Percentiles rank a stretch among this genome's conserved stretches.
Evolutionary conservation across 129 eudicot species (phyloP).

Genomic region (Lonicera japonica): DNA sequence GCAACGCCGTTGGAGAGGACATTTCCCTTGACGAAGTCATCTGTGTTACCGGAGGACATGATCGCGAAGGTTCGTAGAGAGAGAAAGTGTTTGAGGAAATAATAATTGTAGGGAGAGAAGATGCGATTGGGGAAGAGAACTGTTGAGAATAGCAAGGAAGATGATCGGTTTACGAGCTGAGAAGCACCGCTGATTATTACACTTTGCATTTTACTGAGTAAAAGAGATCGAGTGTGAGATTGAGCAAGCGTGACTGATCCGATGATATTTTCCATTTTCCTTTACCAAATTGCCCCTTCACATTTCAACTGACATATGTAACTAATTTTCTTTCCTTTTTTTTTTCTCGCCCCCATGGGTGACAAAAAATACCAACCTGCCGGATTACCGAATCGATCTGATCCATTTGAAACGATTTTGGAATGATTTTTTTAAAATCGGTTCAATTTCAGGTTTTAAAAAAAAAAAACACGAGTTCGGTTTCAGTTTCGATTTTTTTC

Average conservation of each 20-base stretch:
- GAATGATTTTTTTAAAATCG: too few species aligned
- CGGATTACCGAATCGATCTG: too few species aligned
- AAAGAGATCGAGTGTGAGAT: background rate
- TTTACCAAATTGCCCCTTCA: background rate
- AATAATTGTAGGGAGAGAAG: constrained; percentile 11
- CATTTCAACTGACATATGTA: background rate
- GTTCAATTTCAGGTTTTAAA: too few species aligned
- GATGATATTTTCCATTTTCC: background rate
- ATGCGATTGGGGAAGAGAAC: constrained; percentile 4
- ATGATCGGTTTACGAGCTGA: constrained; percentile 17
- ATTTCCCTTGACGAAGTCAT: constrained; percentile 64
- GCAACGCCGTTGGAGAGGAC: constrained; percentile 86
- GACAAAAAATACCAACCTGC: too few species aligned
- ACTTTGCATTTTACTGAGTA: constrained; percentile 6
- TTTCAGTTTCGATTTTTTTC: too few species aligned
- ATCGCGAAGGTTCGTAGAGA: constrained; percentile 26
- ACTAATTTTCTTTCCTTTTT: background rate
- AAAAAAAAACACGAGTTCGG: too few species aligned
- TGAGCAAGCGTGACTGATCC: background rate
- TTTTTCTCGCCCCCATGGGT: background rate
- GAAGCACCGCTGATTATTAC: constrained; percentile 12
- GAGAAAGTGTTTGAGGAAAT: constrained; percentile 12
- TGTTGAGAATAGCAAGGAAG: constrained; percentile 10
- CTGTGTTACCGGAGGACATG: constrained; percentile 65
- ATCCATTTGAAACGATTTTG: too few species aligned